Evolutionary conservation across 2,329 filamentous ascomycete species (phyloP).

Genomic region (Microdochium nivale): DNA sequence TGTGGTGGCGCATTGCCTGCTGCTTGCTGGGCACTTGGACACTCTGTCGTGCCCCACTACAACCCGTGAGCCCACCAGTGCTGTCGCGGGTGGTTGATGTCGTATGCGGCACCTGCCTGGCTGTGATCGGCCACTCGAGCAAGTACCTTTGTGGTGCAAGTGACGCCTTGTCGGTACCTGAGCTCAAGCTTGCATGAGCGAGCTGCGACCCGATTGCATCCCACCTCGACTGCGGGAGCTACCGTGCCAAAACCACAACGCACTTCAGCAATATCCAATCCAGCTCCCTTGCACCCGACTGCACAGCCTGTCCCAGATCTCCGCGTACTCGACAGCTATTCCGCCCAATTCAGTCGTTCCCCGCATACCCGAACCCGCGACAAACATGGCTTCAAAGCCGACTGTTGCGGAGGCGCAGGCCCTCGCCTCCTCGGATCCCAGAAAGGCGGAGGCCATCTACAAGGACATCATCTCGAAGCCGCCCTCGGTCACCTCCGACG

Average conservation of each 20-base stretch:
- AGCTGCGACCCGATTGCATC: neutral
- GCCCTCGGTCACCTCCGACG: slow-evolving; percentile 73
- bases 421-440: slow-evolving; percentile 69
- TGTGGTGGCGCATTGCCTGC: too few species aligned
- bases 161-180: neutral
- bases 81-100: neutral
- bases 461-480: slow-evolving; percentile 82
- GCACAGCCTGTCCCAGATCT: too few species aligned
- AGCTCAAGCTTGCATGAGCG: neutral
- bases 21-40: neutral
- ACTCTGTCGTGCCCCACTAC: neutral
- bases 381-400: slow-evolving; percentile 20
- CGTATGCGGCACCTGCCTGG: neutral
- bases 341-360: neutral
- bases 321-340: too few species aligned
- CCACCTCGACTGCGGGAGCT: neutral
- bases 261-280: too few species aligned
- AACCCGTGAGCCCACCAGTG: neutral
- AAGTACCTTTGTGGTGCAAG: neutral
- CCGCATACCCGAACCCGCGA: neutral
- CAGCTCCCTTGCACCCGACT: too few species aligned
- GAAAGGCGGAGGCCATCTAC: slow-evolving; percentile 80
- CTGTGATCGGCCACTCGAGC: neutral
- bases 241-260: too few species aligned
- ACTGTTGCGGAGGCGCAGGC: slow-evolving; percentile 79